Evolutionary conservation across 805 yeast species (phyloP).

Genomic region (Danielia reshetovae): DNA sequence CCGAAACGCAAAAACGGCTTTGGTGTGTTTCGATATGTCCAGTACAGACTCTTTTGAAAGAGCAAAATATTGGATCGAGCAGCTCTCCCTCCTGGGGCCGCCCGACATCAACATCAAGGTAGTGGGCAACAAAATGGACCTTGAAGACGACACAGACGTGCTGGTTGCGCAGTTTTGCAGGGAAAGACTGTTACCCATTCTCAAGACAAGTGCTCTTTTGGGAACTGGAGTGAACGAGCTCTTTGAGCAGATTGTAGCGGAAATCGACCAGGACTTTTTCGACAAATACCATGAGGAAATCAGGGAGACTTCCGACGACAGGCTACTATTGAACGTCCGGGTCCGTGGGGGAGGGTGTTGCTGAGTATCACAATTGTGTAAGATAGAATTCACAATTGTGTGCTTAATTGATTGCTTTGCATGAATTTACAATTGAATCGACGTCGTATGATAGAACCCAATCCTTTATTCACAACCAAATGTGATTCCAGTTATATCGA

Average conservation of each 20-base stretch:
- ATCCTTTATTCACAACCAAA: too few relatives aligned
- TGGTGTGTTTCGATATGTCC: constrained; percentile 83
- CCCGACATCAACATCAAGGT: constrained; percentile 37
- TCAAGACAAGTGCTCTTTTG: constrained; percentile 64
- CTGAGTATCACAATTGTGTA: too few relatives aligned
- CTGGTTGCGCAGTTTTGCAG: constrained; percentile 14
- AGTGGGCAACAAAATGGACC: constrained; percentile 83
- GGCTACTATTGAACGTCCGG: background rate
- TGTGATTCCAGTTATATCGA: too few relatives aligned
- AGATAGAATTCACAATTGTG: too few relatives aligned
- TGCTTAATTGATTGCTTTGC: background rate
- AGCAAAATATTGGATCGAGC: constrained; percentile 90
- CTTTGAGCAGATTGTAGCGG: constrained; percentile 29
- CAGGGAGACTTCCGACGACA: constrained; percentile 4
- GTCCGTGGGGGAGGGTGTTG: constrained; percentile 1
- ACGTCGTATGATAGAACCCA: too few relatives aligned
- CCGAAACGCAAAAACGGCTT: constrained; percentile 50
- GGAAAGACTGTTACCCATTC: constrained; percentile 18
- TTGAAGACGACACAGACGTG: constrained; percentile 30
- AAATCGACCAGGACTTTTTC: constrained; percentile 29
- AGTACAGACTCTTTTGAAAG: constrained; percentile 50
- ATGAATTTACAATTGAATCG: too few relatives aligned
- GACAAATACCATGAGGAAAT: constrained; percentile 15
- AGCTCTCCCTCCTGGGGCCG: constrained; percentile 40
- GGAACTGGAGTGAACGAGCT: constrained; percentile 54